Percentiles rank a stretch among this genome's conserved stretches.
These are phyloP conservation scores for Metschnikowia anglica DNA, from an alignment of 805 yeast species.

Conservation along the genomic window DNA sequence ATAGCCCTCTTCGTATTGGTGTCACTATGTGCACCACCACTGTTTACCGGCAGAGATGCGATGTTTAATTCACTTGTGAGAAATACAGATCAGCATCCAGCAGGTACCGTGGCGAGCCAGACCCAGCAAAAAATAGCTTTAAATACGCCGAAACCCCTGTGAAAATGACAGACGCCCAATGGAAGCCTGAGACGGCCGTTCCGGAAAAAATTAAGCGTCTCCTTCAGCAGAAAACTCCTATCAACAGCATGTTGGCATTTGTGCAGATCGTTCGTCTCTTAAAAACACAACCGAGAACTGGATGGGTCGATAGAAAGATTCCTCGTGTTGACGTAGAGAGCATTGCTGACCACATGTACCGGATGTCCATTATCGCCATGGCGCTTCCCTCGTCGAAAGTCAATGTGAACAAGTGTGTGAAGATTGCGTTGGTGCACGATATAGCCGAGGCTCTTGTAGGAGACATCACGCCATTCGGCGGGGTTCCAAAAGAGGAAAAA, in stretches of 20 bases:
- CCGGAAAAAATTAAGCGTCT: conserved; percentile 46
- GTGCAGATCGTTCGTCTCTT: conserved; percentile 67
- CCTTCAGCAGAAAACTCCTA: conserved; percentile 29
- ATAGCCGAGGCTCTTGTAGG: conserved; percentile 94
- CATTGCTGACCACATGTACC: conserved; percentile 93
- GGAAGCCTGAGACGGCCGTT: conserved; percentile 57
- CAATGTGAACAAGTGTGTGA: conserved; percentile 68
- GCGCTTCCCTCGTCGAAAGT: conserved; percentile 54
- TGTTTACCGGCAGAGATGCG: conserved; percentile 5
- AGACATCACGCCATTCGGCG: conserved; percentile 81
- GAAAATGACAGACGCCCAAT: conserved; percentile 19
- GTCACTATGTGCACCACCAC: conserved; percentile 6
- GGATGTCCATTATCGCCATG: conserved; percentile 85
- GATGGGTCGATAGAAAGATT: conserved; percentile 77
- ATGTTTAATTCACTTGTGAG: no score
- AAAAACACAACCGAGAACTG: conserved; percentile 85
- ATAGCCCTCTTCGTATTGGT: background rate
- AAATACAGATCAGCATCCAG: no score
- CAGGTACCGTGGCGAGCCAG: no score
- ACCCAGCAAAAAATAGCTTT: no score
- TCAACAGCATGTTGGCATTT: conserved; percentile 55
- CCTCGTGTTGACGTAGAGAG: conserved; percentile 58
- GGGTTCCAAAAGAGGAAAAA: conserved; percentile 72
- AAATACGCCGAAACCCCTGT: no score
- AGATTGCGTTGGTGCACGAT: conserved; percentile 88